These are phyloP conservation scores for Aotearoamyces nothofagi DNA, from an alignment of 2,329 filamentous ascomycete genomes.

Conservation along the genomic window DNA sequence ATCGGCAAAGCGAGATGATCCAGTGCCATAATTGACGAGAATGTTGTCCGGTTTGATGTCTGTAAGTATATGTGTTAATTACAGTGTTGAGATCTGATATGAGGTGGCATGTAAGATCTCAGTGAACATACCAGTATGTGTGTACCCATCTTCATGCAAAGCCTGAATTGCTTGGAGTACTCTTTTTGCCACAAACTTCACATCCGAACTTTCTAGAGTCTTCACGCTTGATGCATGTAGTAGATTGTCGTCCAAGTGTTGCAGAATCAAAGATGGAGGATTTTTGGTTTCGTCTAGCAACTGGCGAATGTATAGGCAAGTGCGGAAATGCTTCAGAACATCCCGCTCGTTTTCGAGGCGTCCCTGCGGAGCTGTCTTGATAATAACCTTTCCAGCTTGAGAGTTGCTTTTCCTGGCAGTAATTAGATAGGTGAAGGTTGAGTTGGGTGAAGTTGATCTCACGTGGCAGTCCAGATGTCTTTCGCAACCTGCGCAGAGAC, in stretches of 20 bases:
- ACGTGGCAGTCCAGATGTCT: constrained; percentile 12
- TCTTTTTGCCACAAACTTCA: constrained; percentile 8
- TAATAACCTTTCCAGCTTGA: constrained; percentile 10
- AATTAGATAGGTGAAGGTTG: constrained; percentile 9
- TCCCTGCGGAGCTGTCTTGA: constrained; percentile 10
- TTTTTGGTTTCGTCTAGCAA: constrained; percentile 12
- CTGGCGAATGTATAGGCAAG: constrained; percentile 9
- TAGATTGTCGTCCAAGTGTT: constrained; percentile 8
- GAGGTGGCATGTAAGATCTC: constrained; percentile 1
- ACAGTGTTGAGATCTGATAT: neutral
- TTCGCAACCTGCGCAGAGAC: constrained; percentile 8
- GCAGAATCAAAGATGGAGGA: constrained; percentile 11
- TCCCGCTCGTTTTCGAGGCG: constrained; percentile 13
- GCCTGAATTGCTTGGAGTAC: constrained; percentile 7
- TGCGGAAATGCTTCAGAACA: constrained; percentile 11
- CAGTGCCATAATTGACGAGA: constrained; percentile 7
- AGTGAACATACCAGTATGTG: constrained; percentile 10
- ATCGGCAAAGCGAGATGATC: constrained; percentile 2
- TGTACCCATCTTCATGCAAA: constrained; percentile 8
- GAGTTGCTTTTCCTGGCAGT: constrained; percentile 9
- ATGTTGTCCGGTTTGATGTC: constrained; percentile 21
- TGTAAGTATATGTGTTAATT: constrained; percentile 7
- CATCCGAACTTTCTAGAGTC: constrained; percentile 3
- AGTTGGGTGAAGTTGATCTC: constrained; percentile 8
- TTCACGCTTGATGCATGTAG: constrained; percentile 4